Conservation (phyloP, 441 rosid genomes). For the Syzygium syzygioides region DNA sequence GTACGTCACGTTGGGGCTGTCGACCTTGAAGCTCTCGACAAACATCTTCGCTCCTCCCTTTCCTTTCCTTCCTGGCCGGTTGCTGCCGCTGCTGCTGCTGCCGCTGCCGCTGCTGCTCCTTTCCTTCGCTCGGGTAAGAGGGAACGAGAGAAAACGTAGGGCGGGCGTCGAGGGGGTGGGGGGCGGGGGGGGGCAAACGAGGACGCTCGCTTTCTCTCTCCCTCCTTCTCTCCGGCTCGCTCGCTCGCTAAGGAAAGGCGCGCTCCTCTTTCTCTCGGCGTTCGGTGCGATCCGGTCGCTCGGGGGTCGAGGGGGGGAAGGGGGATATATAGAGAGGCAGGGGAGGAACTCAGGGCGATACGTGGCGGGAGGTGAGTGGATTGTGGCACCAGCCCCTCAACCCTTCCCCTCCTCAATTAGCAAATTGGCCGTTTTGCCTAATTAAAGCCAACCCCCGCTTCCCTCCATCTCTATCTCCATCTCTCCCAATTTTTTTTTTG, state of each 20-base stretch:
- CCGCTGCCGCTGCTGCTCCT: background rate
- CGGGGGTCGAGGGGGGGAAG: no score
- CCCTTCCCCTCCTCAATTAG: background rate
- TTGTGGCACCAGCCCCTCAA: background rate
- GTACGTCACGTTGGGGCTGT: constrained; percentile 81
- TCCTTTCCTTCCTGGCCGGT: no score
- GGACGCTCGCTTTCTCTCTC: background rate
- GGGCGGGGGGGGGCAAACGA: background rate
- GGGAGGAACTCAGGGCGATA: accelerated
- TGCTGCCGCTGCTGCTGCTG: no score
- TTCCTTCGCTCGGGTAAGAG: background rate
- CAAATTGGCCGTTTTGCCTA: background rate
- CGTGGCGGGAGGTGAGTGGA: background rate
- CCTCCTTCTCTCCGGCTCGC: background rate
- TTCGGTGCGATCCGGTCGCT: background rate
- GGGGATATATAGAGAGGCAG: background rate
- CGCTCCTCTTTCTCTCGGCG: background rate
- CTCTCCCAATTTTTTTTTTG: no score
- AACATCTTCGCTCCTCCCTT: constrained; percentile 35
- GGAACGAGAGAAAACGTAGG: background rate
- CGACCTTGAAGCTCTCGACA: constrained; percentile 80
- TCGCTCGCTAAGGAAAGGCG: background rate
- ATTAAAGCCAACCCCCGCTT: background rate
- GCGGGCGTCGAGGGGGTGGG: background rate
- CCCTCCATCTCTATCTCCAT: background rate